Conservation (phyloP, 768 basidiomycete species). For the Zangia roseola region DNA sequence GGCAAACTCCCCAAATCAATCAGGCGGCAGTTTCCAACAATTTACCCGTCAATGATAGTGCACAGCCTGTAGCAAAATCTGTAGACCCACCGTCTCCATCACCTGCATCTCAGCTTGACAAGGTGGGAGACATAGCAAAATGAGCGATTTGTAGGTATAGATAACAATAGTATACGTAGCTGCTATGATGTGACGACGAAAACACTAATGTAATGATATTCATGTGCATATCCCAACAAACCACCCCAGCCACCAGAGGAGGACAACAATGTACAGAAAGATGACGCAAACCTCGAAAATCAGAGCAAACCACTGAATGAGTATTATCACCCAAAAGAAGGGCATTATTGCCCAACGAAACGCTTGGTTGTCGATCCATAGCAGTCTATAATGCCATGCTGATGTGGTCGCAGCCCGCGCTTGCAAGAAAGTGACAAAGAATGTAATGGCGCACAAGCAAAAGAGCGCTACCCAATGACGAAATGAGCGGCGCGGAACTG, state of each 20-base stretch:
- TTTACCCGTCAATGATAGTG: neutral
- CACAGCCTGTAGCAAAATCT: slow-evolving; percentile 5
- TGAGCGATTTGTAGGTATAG: slow-evolving; percentile 3
- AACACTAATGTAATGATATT: slow-evolving; percentile 2
- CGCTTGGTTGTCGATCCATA: slow-evolving; percentile 57
- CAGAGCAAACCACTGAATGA: slow-evolving; percentile 69
- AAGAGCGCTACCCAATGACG: slow-evolving; percentile 68
- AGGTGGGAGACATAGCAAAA: neutral
- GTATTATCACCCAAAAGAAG: slow-evolving; percentile 59
- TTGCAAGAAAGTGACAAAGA: slow-evolving; percentile 55
- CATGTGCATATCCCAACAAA: slow-evolving; percentile 48
- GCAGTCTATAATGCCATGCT: slow-evolving; percentile 50
- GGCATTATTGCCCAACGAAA: slow-evolving; percentile 64
- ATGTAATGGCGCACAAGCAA: slow-evolving; percentile 47
- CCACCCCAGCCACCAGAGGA: slow-evolving; percentile 80
- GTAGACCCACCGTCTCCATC: neutral
- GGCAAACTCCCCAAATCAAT: slow-evolving; percentile 27
- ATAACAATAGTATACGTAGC: slow-evolving; percentile 14
- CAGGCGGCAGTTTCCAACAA: slow-evolving; percentile 3
- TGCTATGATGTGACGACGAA: neutral
- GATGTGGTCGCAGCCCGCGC: slow-evolving; percentile 56
- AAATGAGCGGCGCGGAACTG: slow-evolving; percentile 59
- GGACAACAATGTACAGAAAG: slow-evolving; percentile 53
- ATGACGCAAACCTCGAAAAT: slow-evolving; percentile 58
- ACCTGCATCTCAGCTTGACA: neutral